Conservation (phyloP, 306 rosid genomes). For the Lathyrus tuberosus region DNA sequence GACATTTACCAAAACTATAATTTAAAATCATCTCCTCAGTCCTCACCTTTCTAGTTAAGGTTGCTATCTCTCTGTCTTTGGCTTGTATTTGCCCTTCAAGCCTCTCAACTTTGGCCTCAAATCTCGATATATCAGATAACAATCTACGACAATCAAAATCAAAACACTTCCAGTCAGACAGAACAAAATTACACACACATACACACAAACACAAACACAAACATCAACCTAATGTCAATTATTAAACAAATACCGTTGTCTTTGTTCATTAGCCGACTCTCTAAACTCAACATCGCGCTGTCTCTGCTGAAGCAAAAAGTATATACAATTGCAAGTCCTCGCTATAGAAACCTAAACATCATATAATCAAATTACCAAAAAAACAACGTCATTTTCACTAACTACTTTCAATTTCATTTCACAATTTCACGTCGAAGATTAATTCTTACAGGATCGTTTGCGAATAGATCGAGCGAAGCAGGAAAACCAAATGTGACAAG, state of each 20-base stretch:
- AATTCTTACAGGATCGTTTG: slow-evolving; percentile 83
- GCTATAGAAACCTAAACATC: slow-evolving; percentile 80
- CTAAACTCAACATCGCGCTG: slow-evolving; percentile 92
- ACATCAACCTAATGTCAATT: background rate
- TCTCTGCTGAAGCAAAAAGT: slow-evolving; percentile 91
- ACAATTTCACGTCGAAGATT: no score
- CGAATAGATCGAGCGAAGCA: slow-evolving; percentile 95
- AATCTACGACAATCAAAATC: slow-evolving; percentile 48
- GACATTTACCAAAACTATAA: slow-evolving; percentile 4
- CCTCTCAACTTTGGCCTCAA: slow-evolving; percentile 96
- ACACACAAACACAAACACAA: no score
- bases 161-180: background rate
- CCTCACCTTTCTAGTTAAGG: slow-evolving; percentile 83
- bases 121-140: slow-evolving; percentile 85
- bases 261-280: slow-evolving; percentile 87
- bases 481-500: slow-evolving; percentile 93
- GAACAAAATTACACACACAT: background rate
- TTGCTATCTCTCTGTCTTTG: slow-evolving; percentile 96
- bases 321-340: slow-evolving; percentile 93
- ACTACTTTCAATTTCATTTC: no score
- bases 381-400: background rate
- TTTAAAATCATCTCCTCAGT: slow-evolving; percentile 11
- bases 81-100: slow-evolving; percentile 82
- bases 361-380: background rate
- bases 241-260: slow-evolving; percentile 66